Base-by-base conservation (phyloP, 352 stramenopile genomes). In the Pilasporangium apinafurcum region DNA sequence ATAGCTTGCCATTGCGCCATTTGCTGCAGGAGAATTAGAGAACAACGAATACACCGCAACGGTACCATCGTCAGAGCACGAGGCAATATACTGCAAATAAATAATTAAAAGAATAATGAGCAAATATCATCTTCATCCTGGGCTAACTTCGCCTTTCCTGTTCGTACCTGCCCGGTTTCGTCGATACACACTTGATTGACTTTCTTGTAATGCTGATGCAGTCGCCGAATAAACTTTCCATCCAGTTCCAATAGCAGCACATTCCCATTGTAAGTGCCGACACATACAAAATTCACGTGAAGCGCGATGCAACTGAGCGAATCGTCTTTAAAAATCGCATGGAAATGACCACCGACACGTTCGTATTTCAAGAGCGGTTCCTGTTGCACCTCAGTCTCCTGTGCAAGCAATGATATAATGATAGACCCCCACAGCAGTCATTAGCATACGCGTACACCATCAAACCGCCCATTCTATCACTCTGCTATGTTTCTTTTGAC, bases 131-230 rank as follows among this genome's bases (percentile, higher is more conserved):
- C 2, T 7, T 39, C 14, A 5, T n/a, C 4, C 2, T 5, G 30
- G 18, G 22, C 18, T 43, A 21, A 16, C 13, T 21, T 27, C 0
- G 2, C 25, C n/a, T n/a, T n/a, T n/a, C n/a, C n/a, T n/a, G 39
- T 29, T 47, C 21, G 9, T 17, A 76, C 68, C 55, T 80, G 75
- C 0, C 81, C 81, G 0, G 77, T 89, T 48, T 92, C 81, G 44
- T 92, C 81, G 33, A 92, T 86, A 45, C 68, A 84, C 38, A 92
- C 75, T 44, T 87, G 65, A 51, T 92, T 88, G 9, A 92, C 81
- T 42, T 90, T 90, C 55, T 92, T 92, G 61, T 89, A 89, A 57
- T 92, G 81, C 47, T 92, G 77, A 42, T 92, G 81, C 36, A 92
- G 60, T 0, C 77, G 75, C 6, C 78, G 77, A 43, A 92, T 82